These are phyloP conservation scores for Botrytis aclada DNA, from an alignment of 2,329 filamentous ascomycete genomes.

Conservation along the genomic window DNA sequence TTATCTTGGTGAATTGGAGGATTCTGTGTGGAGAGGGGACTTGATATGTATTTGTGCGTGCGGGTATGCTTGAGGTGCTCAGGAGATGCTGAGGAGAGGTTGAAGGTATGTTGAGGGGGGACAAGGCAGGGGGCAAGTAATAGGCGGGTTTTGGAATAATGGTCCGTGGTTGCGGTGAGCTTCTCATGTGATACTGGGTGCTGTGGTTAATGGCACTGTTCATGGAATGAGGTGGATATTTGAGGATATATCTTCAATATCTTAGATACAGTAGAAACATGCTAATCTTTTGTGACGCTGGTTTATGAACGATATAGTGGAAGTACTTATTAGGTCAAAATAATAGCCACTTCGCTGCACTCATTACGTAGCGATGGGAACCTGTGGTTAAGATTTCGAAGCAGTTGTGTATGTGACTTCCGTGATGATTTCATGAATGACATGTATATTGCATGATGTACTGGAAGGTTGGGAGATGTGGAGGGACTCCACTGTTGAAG, in stretches of 20 bases:
- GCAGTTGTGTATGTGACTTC: not conserved
- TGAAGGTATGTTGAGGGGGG: not conserved
- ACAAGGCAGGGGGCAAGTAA: not conserved
- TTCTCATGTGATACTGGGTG: not conserved
- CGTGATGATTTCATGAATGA: not conserved
- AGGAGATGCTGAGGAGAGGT: not conserved
- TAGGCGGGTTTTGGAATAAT: not conserved
- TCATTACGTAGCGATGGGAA: no score
- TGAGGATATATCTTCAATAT: not conserved
- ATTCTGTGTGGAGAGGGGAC: not conserved
- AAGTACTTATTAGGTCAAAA: not conserved
- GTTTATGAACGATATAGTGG: not conserved
- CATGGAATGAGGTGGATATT: not conserved
- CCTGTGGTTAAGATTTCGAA: no score
- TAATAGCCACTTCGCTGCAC: no score
- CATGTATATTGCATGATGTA: not conserved
- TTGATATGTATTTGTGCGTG: not conserved
- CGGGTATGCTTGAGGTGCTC: not conserved
- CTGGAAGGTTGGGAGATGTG: not conserved
- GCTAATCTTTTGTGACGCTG: not conserved
- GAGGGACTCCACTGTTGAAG: not conserved
- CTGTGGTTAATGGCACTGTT: not conserved
- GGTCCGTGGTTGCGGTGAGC: not conserved
- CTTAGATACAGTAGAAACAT: not conserved
- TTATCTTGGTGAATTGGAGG: fast-evolving